These are phyloP conservation scores for Coprinellus micaceus DNA, from an alignment of 768 basidiomycete genomes.

Conservation along the genomic window DNA sequence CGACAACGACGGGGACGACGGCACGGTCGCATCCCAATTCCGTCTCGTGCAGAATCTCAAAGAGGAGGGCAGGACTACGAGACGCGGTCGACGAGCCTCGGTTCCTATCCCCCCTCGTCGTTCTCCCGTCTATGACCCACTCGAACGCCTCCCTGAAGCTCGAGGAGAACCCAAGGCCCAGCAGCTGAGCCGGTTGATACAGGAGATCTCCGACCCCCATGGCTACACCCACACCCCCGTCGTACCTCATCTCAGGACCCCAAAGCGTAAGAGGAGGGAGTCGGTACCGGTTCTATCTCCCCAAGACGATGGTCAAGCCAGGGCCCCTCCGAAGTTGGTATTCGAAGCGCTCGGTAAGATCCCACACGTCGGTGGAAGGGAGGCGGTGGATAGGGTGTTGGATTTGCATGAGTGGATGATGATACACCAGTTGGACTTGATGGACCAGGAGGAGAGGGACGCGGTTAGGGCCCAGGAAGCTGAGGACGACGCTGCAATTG, in stretches of 20 bases:
- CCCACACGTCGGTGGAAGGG: slow-evolving; percentile 5
- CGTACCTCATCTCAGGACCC: neutral
- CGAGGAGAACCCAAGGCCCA: too few relatives aligned
- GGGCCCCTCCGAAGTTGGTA: slow-evolving; percentile 20
- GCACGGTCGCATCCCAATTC: too few relatives aligned
- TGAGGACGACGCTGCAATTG: too few relatives aligned
- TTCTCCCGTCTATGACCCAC: neutral
- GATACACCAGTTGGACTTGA: slow-evolving; percentile 20
- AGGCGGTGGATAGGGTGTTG: slow-evolving; percentile 11
- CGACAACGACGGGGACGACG: too few relatives aligned
- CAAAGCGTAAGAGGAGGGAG: neutral
- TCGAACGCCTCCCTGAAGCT: neutral
- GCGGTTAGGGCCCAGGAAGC: neutral
- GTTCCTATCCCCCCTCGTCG: too few relatives aligned
- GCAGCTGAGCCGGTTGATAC: neutral
- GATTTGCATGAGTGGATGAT: slow-evolving; percentile 18
- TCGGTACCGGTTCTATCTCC: neutral
- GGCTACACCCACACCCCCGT: too few relatives aligned
- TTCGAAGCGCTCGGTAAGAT: slow-evolving; percentile 15
- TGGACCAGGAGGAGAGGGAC: slow-evolving; percentile 19
- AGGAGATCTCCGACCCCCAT: neutral
- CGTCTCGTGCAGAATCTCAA: too few relatives aligned
- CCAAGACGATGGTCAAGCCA: slow-evolving; percentile 7
- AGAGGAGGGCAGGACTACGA: too few relatives aligned
- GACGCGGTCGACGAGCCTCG: too few relatives aligned